Evolutionary conservation across 345 rosid species (phyloP).

Genomic region (Nephelium lappaceum): DNA sequence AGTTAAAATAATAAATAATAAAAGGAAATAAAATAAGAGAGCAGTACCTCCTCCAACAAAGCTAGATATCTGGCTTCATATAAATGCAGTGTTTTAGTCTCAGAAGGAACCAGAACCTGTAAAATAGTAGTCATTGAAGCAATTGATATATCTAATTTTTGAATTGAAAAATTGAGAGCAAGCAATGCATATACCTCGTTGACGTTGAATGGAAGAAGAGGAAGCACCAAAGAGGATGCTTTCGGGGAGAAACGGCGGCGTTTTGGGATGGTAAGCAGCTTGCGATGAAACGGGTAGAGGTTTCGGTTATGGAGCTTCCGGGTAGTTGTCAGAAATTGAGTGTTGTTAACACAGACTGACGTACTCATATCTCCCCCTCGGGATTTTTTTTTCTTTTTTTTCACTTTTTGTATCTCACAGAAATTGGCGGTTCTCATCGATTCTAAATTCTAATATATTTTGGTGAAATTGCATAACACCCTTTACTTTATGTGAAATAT

Average conservation of each 20-base stretch:
- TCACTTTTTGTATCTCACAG: neutral
- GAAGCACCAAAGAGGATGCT: constrained; percentile 49
- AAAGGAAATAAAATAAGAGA: neutral
- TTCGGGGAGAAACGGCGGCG: constrained; percentile 21
- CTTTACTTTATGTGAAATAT: no score
- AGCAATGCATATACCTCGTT: constrained; percentile 46
- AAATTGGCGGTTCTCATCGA: neutral
- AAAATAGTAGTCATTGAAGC: neutral
- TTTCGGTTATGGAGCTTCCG: neutral
- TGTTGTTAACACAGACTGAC: neutral
- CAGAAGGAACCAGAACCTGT: constrained; percentile 80
- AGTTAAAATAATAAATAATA: neutral
- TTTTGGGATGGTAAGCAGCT: neutral
- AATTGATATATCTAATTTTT: neutral
- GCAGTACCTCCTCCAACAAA: constrained; percentile 70
- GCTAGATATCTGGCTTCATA: constrained; percentile 80
- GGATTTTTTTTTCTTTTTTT: no score
- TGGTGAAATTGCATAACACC: no score
- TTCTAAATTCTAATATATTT: neutral
- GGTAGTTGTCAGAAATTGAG: neutral
- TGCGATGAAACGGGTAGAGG: neutral
- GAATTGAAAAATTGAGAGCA: neutral
- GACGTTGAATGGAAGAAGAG: constrained; percentile 63
- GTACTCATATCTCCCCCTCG: neutral
- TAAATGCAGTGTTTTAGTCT: constrained; percentile 71